Base-by-base conservation (phyloP, 345 rosid species). In the Gossypium herbaceum region DNA sequence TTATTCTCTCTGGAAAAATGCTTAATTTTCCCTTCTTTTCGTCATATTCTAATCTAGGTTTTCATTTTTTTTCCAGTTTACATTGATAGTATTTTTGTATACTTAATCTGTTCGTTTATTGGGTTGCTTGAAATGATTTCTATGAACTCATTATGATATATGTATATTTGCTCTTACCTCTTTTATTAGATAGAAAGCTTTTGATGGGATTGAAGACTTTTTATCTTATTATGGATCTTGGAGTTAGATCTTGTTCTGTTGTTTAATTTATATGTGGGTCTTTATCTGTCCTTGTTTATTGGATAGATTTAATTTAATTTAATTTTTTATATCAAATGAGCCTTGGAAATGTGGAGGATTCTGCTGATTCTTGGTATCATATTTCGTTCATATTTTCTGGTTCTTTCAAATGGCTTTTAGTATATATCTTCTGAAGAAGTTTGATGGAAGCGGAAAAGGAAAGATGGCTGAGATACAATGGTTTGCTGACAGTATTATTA, bases 111-210 rank as follows among this genome's bases (percentile, higher is more conserved):
- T 20, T 58, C 45, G 39, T 60, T 52, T 0, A 22, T 12, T 44
- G 41, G 41, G 52, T 65, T 54, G 63, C 74, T 55, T 71, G 64
- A 71, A 55, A 41, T 71, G 39, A 55, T 47, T 68, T 39, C 48
- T 47, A 12, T 22, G 19, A 7, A 27, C 34, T 68, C 41, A 47
- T 34, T 34, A 34, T 34, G 41, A 34, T 34, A 5, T 34, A 5
- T 34, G 41, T 34, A 34, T 34, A 34, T 34, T 34, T 34, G 1
- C 41, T 34, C 7, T 1, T 34, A 5, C 41, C 41, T 34, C 41
- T 34, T 34, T 34, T 47, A 68, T 22, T 22, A 13, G 1, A 8
- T n/a, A 5, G 10, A 65, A 17, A 17, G 67, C 20, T 62, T 39
- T 65, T 11, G 27, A 43, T 43, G 27, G 25, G 45, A 44, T 66